A percentile compares a stretch with the other conserved stretches of the same genome.
phyloP scores from a whole-genome alignment of 768 basidiomycete species.

The Tephrocybe sp. region DNA sequence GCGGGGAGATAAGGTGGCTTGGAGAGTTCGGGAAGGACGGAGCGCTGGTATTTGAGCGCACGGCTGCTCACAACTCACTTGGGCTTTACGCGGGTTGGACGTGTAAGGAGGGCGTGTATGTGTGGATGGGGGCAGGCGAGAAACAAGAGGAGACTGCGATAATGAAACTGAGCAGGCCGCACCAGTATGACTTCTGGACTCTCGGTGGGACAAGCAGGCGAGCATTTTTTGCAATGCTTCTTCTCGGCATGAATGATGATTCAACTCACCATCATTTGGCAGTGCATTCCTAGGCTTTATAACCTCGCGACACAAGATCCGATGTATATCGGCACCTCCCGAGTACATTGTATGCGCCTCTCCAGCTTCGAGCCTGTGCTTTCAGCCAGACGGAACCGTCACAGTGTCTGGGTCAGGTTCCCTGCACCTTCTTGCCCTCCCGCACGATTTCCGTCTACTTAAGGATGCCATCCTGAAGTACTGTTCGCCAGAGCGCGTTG shows the following conservation, averaged over 20 bases:
- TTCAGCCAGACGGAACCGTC: conserved; percentile 25
- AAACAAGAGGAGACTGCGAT: conserved; percentile 5
- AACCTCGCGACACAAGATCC: conserved; percentile 22
- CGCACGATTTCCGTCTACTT: conserved; percentile 15
- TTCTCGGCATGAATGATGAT: background rate
- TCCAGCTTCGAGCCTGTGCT: conserved; percentile 23
- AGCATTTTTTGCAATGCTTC: background rate
- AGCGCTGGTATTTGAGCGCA: conserved; percentile 29
- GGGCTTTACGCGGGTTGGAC: conserved; percentile 24
- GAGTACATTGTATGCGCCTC: conserved; percentile 32
- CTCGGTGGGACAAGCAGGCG: conserved; percentile 21
- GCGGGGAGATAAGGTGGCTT: conserved; percentile 45
- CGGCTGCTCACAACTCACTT: conserved; percentile 17
- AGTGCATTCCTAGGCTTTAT: conserved; percentile 30
- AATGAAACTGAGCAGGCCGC: conserved; percentile 19
- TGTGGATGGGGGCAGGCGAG: conserved; percentile 3
- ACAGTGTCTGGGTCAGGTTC: conserved; percentile 28
- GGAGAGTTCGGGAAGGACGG: conserved; percentile 47
- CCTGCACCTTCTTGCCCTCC: conserved; percentile 22
- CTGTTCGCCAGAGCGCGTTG: conserved; percentile 9
- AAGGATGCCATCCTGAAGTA: conserved; percentile 13
- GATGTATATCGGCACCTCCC: conserved; percentile 20
- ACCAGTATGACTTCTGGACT: conserved; percentile 23
- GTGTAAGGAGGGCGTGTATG: conserved; percentile 2
- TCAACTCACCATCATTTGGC: conserved; percentile 12